phyloP scores from a whole-genome alignment of 805 yeast genomes.

The Phaffomyces opuntiae region DNA sequence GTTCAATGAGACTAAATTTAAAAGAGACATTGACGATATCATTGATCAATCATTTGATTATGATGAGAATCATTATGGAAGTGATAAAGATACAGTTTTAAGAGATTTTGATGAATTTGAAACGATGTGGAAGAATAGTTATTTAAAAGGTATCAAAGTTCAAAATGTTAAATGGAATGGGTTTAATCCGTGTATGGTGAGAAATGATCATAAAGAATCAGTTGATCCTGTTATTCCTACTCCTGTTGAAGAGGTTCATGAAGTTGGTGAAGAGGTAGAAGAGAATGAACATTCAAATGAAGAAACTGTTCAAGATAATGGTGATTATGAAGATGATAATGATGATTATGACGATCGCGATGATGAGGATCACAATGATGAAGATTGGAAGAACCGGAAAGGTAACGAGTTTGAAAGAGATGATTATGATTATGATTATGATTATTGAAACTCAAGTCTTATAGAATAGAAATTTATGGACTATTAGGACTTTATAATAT shows the following conservation, averaged over 20 bases:
- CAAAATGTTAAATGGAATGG: conserved; percentile 1
- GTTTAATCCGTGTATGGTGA: not conserved
- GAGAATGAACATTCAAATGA: not conserved
- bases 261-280: not conserved
- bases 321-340: not conserved
- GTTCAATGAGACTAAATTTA: too few relatives aligned
- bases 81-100: too few relatives aligned
- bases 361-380: conserved; percentile 33
- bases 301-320: not conserved
- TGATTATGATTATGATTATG: not conserved
- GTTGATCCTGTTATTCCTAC: not conserved
- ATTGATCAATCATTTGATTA: too few relatives aligned
- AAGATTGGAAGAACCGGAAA: conserved; percentile 8
- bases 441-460: too few relatives aligned
- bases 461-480: too few relatives aligned
- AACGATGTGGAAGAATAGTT: not conserved
- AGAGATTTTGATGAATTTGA: not conserved
- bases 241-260: not conserved
- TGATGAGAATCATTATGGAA: too few relatives aligned
- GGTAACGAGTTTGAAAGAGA: conserved; percentile 34
- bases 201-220: not conserved
- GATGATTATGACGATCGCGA: conserved; percentile 26
- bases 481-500: not conserved
- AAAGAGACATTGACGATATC: too few relatives aligned
- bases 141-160: conserved; percentile 1